These are phyloP conservation scores for Cutaneotrichosporon spelunceum DNA, from an alignment of 1,284 basidiomycete genomes.

Conservation along the genomic window DNA sequence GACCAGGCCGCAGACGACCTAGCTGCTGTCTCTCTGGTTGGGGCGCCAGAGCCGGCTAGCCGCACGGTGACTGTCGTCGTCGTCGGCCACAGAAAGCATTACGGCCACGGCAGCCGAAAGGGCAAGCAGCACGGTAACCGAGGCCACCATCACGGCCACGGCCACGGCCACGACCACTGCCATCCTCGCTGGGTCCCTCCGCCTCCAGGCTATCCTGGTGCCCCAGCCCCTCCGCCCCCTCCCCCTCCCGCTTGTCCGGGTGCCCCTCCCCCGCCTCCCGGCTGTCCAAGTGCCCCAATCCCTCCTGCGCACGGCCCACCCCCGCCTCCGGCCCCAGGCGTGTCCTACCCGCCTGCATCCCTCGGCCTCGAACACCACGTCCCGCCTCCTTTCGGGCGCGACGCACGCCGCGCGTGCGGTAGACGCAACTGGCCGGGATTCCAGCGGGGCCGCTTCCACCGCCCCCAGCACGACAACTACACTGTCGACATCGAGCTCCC, in stretches of 20 bases:
- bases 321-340: too few relatives aligned
- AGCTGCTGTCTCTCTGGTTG: constrained; percentile 2
- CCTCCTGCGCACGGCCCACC: not conserved
- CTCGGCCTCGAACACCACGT: too few relatives aligned
- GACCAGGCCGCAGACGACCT: not conserved
- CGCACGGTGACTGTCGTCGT: not conserved
- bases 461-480: not conserved
- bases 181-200: not conserved
- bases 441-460: not conserved
- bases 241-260: too few relatives aligned
- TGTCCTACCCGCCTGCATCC: too few relatives aligned
- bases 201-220: not conserved
- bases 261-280: too few relatives aligned
- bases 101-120: not conserved
- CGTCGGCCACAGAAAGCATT: not conserved
- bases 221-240: too few relatives aligned
- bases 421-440: too few relatives aligned
- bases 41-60: not conserved
- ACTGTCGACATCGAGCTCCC: not conserved
- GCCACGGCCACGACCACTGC: constrained; percentile 6
- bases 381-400: not conserved
- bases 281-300: too few relatives aligned
- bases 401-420: too few relatives aligned
- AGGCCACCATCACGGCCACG: constrained; percentile 7
- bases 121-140: not conserved